Evolutionary conservation across 2,329 filamentous ascomycete genomes (phyloP).

Genomic region (Aspergillus udagawae): DNA sequence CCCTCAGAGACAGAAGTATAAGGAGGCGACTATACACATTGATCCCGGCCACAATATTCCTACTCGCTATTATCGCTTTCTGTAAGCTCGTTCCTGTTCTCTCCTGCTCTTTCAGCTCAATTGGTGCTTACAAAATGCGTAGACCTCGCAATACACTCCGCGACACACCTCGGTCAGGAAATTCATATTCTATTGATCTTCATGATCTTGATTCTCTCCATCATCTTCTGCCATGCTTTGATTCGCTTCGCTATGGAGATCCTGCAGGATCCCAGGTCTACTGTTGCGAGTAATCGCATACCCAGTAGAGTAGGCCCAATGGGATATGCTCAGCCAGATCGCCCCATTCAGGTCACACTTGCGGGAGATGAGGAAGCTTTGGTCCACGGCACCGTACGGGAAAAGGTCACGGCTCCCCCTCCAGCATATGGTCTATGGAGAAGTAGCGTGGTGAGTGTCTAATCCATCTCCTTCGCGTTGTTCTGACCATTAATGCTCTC

Average conservation of each 20-base stretch:
- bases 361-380: conserved; percentile 69
- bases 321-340: conserved; percentile 65
- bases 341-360: conserved; percentile 73
- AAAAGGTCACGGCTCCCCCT: conserved; percentile 57
- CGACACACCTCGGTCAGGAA: conserved; percentile 61
- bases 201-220: conserved; percentile 66
- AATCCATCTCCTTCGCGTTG: too few species aligned
- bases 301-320: conserved; percentile 53
- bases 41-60: conserved; percentile 62
- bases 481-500: conserved; percentile 1
- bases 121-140: conserved; percentile 8
- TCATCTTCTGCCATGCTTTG: conserved; percentile 77
- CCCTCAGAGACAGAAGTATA: conserved; percentile 52
- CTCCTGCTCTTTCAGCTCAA: background rate
- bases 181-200: conserved; percentile 78
- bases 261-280: conserved; percentile 39
- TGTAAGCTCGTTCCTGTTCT: conserved; percentile 52
- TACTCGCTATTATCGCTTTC: conserved; percentile 56
- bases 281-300: conserved; percentile 33
- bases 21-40: conserved; percentile 57
- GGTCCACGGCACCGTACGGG: conserved; percentile 45
- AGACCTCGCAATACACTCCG: conserved; percentile 72
- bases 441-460: conserved; percentile 67
- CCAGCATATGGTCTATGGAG: conserved; percentile 85
- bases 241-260: conserved; percentile 68